Conservation (phyloP, 495 filamentous ascomycete genomes). For the Cairneyella variabilis region DNA sequence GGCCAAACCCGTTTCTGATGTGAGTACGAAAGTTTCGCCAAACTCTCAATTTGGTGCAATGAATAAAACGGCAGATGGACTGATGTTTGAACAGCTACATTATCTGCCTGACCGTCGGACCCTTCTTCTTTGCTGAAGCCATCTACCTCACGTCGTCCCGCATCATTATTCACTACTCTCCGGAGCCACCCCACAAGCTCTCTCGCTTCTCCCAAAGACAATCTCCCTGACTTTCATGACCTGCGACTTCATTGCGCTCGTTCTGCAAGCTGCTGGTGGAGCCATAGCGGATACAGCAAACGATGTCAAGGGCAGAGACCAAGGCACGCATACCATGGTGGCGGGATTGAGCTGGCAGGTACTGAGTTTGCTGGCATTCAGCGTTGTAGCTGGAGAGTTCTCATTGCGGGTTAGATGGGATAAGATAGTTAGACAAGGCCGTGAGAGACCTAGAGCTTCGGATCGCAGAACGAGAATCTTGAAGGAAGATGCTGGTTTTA, state of each 20-base stretch:
- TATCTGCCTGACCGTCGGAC: constrained; percentile 54
- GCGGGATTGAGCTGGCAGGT: constrained; percentile 59
- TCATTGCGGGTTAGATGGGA: constrained; percentile 10
- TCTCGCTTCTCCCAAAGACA: constrained; percentile 48
- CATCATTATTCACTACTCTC: constrained; percentile 51
- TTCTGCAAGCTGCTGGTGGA: constrained; percentile 60
- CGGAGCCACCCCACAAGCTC: constrained; percentile 50
- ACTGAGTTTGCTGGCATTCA: constrained; percentile 46
- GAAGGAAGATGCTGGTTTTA: too few relatives aligned
- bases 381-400: constrained; percentile 39
- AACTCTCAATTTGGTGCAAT: not conserved
- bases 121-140: constrained; percentile 59
- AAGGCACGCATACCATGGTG: constrained; percentile 63
- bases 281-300: constrained; percentile 49
- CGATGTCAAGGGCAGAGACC: constrained; percentile 28
- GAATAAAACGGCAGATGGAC: not conserved
- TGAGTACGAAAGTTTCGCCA: not conserved
- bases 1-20: constrained; percentile 32
- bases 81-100: constrained; percentile 11
- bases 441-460: too few relatives aligned
- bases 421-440: not conserved
- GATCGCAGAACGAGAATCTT: too few relatives aligned
- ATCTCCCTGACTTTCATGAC: constrained; percentile 49
- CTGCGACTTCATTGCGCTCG: constrained; percentile 58
- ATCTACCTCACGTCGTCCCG: constrained; percentile 61